Evolutionary conservation across 768 basidiomycete genomes (phyloP), one percentile per base, ranked within the genome.

Genomic region (Sistotremastrum niveocremeum): DNA sequence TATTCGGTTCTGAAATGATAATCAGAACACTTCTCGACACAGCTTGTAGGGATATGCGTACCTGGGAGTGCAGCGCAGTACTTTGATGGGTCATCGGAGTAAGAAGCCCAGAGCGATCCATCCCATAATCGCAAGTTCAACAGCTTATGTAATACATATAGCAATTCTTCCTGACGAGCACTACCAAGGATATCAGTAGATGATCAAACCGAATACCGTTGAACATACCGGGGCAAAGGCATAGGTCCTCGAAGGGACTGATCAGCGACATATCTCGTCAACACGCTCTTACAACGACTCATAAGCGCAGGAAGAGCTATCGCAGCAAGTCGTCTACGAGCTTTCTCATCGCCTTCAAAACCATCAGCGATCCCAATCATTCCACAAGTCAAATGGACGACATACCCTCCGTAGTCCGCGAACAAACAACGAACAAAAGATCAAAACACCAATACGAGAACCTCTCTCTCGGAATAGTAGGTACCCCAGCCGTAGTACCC

Each of bases 361-460:
- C 6, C 7, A 34, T 54, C n/a, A 48, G 46, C 2, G 20, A 33
- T 6, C 11, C n/a, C 29, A 30, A 6, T n/a, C 34, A 29, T 6
- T 10, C 41, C 39, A 37, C n/a, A 35, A 28, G 20, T 1, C 4
- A 28, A 37, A 30, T 31, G 34, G 10, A 33, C 40, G 4, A 48
- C 65, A 31, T 48, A 81, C 84, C 82, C 62, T 67, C 70, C 1
- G 74, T 76, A 1, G 68, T 65, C 53, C 79, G 65, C 0, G 84
- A 83, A 54, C 85, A 91, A 32, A 91, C 69, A 51, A 84, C 57
- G 60, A 93, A 91, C 34, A 94, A 59, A 7, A 91, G 64, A 55
- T 94, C 89, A 46, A 93, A 81, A 57, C 85, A 90, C 89, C 89
- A 93, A 64, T 87, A 91, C 5, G 85, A 81, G 58, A 93, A 93